Percentiles rank a stretch among this genome's conserved stretches.
phyloP scores from a whole-genome alignment of 345 rosid genomes.

The Melastoma malabathricum region DNA sequence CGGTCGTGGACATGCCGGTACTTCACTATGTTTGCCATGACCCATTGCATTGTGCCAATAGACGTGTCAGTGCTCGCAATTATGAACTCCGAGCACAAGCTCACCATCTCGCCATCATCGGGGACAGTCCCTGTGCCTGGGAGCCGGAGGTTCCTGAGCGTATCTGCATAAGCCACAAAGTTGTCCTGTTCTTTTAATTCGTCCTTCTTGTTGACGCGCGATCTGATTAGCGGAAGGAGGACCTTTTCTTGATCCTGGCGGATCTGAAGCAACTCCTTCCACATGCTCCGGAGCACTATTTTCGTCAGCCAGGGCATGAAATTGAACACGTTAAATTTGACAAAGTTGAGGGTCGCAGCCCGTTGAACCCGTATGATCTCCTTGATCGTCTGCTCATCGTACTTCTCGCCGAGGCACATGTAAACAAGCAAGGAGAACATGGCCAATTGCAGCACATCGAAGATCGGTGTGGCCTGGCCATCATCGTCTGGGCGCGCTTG shows the following conservation, averaged over 20 bases:
- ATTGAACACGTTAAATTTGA: conserved; percentile 2
- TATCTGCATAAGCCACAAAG: too few species aligned
- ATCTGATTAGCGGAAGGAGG: conserved; percentile 5
- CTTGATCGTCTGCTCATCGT: conserved; percentile 1
- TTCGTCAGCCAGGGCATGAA: conserved; percentile 1
- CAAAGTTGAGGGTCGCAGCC: neutral
- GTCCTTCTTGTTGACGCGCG: neutral
- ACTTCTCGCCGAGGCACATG: conserved; percentile 6
- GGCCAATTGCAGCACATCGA: conserved; percentile 4
- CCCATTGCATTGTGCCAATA: too few species aligned
- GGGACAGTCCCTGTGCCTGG: too few species aligned
- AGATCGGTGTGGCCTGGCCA: neutral
- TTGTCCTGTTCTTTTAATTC: too few species aligned
- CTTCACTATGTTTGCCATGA: too few species aligned
- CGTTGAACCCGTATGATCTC: conserved; percentile 4
- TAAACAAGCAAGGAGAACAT: conserved; percentile 6
- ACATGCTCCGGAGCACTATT: conserved; percentile 5
- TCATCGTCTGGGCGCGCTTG: neutral
- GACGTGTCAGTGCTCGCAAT: too few species aligned
- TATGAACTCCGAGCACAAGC: too few species aligned
- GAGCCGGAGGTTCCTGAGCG: too few species aligned
- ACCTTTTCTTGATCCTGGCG: conserved; percentile 2
- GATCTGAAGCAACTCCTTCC: conserved; percentile 4
- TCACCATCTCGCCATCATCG: too few species aligned
- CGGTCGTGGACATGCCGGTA: too few species aligned